These are phyloP conservation scores for Thermochaetoides dissita DNA, from an alignment of 2,329 filamentous ascomycete genomes.

Conservation along the genomic window DNA sequence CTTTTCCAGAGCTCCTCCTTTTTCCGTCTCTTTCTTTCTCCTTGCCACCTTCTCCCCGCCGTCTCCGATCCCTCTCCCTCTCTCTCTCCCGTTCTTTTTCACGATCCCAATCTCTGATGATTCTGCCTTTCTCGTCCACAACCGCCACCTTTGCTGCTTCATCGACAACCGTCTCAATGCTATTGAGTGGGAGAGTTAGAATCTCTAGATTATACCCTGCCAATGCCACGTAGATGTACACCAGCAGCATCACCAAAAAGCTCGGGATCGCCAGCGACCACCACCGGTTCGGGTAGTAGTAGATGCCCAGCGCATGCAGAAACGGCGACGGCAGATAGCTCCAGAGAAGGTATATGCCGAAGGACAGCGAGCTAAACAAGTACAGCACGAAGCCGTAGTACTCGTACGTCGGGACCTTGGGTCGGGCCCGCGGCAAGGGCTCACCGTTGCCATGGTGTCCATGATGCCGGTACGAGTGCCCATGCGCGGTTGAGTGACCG, in stretches of 20 bases:
- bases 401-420: conserved; percentile 96
- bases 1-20: not conserved
- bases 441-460: conserved; percentile 25
- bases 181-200: conserved; percentile 65
- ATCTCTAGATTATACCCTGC: conserved; percentile 83
- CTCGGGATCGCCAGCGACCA: conserved; percentile 88
- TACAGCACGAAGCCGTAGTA: conserved; percentile 99
- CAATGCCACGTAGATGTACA: conserved; percentile 90
- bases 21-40: conserved; percentile 17
- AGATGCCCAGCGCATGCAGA: conserved; percentile 80
- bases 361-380: conserved; percentile 70
- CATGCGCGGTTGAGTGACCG: not conserved
- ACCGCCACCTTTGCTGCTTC: conserved; percentile 75
- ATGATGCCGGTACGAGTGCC: not conserved
- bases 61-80: not conserved
- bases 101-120: conserved; percentile 21
- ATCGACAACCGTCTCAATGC: conserved; percentile 82
- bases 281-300: conserved; percentile 96
- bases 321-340: conserved; percentile 85
- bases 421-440: conserved; percentile 68
- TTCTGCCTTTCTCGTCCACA: conserved; percentile 55
- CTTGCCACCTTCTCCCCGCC: conserved; percentile 14
- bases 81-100: conserved; percentile 5
- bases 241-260: conserved; percentile 73
- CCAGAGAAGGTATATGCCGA: conserved; percentile 64